Evolutionary conservation across 2,329 filamentous ascomycete species (phyloP).

Genomic region (Cercospora sp.): DNA sequence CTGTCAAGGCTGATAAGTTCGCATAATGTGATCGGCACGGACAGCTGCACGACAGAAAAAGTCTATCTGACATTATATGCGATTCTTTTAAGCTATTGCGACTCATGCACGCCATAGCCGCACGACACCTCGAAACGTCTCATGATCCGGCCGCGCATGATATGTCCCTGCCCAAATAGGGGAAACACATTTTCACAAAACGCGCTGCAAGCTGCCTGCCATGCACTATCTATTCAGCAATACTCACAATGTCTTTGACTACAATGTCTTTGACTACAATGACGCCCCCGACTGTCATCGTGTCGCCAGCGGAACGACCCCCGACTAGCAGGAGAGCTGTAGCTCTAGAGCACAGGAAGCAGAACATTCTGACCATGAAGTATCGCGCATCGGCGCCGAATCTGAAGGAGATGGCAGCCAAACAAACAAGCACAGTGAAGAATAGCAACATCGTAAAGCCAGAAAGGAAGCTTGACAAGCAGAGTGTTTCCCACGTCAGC

Average conservation of each 20-base stretch:
- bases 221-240: neutral
- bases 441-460: neutral
- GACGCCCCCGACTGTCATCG: neutral
- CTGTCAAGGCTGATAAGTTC: neutral
- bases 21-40: neutral
- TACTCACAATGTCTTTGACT: neutral
- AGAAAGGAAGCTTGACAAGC: neutral
- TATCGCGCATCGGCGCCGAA: conserved; percentile 9
- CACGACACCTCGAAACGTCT: conserved; percentile 2
- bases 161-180: conserved; percentile 4
- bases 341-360: conserved; percentile 8
- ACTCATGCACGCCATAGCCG: neutral
- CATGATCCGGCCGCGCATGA: neutral
- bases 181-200: neutral
- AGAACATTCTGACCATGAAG: conserved; percentile 10
- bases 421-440: neutral
- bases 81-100: neutral
- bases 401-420: neutral
- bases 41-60: conserved; percentile 5
- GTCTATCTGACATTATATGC: conserved; percentile 4
- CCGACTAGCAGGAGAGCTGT: conserved; percentile 7
- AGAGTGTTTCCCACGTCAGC: neutral
- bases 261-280: neutral
- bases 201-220: neutral
- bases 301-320: neutral